A percentile compares a stretch with the other conserved stretches of the same genome.
Conservation (phyloP, 768 basidiomycete genomes). For the Collybia sp. region DNA sequence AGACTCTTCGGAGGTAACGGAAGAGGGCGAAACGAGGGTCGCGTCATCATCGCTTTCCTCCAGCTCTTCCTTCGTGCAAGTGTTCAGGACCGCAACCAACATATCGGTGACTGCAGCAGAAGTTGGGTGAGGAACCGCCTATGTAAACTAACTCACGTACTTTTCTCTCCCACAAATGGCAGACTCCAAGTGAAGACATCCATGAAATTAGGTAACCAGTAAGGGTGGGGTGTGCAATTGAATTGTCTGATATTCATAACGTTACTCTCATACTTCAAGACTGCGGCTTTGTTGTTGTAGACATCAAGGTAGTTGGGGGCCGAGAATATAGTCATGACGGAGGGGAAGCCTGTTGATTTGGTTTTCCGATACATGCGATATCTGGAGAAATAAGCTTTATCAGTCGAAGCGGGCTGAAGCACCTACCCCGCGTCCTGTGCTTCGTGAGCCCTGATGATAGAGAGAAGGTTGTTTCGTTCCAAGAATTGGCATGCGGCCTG, state of each 20-base stretch:
- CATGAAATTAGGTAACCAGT: conserved; percentile 99
- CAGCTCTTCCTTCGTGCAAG: conserved; percentile 94
- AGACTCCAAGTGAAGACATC: conserved; percentile 99
- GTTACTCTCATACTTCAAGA: conserved; percentile 98
- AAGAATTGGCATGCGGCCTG: conserved; percentile 96
- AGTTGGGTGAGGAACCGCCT: conserved; percentile 2
- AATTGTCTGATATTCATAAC: conserved; percentile 99
- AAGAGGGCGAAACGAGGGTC: conserved; percentile 31
- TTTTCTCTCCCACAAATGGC: conserved; percentile 98
- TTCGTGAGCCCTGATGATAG: conserved; percentile 97
- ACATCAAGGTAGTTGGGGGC: conserved; percentile 98
- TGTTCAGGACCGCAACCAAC: conserved; percentile 94
- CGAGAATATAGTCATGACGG: conserved; percentile 99
- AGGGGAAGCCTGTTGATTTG: conserved; percentile 95
- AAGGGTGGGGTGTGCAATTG: conserved; percentile 93
- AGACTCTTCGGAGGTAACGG: conserved; percentile 41
- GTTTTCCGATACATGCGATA: conserved; percentile 99
- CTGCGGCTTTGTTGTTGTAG: conserved; percentile 98
- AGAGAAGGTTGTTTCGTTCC: conserved; percentile 93
- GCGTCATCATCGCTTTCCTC: conserved; percentile 73
- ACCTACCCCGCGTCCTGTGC: conserved; percentile 96
- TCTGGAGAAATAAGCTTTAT: conserved; percentile 28
- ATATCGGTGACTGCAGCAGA: conserved; percentile 86
- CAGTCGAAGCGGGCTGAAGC: neutral
- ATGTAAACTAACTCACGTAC: conserved; percentile 36